phyloP scores from a whole-genome alignment of 805 yeast species.

The Cyberlindnera meyerae region DNA sequence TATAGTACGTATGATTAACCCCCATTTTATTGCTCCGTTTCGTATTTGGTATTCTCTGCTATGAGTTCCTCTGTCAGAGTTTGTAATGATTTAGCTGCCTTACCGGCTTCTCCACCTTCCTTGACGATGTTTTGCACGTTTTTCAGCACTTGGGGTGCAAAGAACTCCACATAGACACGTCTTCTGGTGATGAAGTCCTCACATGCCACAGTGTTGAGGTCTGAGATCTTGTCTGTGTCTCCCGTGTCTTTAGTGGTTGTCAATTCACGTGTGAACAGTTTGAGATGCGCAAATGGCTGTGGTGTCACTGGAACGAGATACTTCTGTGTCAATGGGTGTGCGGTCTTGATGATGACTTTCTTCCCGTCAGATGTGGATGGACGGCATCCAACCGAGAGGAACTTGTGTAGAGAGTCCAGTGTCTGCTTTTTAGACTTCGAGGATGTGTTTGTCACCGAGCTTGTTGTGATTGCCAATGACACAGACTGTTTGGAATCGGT shows the following conservation, averaged over 20 bases:
- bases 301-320: slow-evolving; percentile 54
- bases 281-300: slow-evolving; percentile 60
- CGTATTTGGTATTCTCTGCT: slow-evolving; percentile 4
- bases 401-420: slow-evolving; percentile 34
- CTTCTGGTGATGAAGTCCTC: slow-evolving; percentile 59
- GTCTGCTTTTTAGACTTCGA: slow-evolving; percentile 21
- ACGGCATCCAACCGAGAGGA: slow-evolving; percentile 40
- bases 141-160: slow-evolving; percentile 40
- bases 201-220: slow-evolving; percentile 43
- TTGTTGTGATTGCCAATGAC: slow-evolving; percentile 30
- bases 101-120: slow-evolving; percentile 73
- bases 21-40: slow-evolving; percentile 4
- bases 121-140: slow-evolving; percentile 49
- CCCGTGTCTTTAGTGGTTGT: slow-evolving; percentile 16
- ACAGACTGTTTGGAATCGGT: slow-evolving; percentile 27
- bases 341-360: slow-evolving; percentile 15
- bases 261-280: slow-evolving; percentile 46
- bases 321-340: slow-evolving; percentile 45
- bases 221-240: slow-evolving; percentile 21
- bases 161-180: slow-evolving; percentile 48
- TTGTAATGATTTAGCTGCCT: slow-evolving; percentile 34
- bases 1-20: too few species aligned
- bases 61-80: slow-evolving; percentile 10
- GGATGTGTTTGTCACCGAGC: slow-evolving; percentile 22
- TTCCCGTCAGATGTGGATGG: slow-evolving; percentile 18